These are phyloP conservation scores for Microdochium nivale DNA, from an alignment of 2,329 filamentous ascomycete genomes.

Conservation along the genomic window DNA sequence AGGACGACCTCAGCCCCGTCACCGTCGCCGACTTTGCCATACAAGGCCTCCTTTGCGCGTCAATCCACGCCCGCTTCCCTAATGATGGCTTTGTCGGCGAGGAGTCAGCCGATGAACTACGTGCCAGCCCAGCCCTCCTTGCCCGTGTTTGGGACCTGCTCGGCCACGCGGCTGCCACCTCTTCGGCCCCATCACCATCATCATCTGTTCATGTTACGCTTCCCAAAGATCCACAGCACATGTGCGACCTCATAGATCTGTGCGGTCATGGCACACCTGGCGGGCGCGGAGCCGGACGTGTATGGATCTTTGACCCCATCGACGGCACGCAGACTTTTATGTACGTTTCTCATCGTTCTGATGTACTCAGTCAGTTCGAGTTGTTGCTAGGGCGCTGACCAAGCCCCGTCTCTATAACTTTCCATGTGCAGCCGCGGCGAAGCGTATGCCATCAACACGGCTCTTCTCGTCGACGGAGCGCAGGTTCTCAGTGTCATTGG, in stretches of 20 bases:
- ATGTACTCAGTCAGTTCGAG: neutral
- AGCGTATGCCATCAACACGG: conserved; percentile 50
- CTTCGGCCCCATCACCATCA: conserved; percentile 7
- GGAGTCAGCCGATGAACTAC: conserved; percentile 40
- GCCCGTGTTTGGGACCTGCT: conserved; percentile 36
- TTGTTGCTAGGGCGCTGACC: neutral
- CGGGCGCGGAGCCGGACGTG: conserved; percentile 23
- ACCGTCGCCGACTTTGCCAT: conserved; percentile 53
- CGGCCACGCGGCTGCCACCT: conserved; percentile 25
- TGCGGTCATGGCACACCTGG: conserved; percentile 33
- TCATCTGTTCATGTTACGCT: neutral
- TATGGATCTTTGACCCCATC: conserved; percentile 54
- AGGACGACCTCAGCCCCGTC: conserved; percentile 47
- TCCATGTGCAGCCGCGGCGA: conserved; percentile 21
- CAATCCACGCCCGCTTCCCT: conserved; percentile 41
- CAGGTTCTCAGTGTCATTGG: conserved; percentile 42
- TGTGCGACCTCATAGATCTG: conserved; percentile 45
- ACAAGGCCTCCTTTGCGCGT: conserved; percentile 44
- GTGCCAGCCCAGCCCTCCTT: conserved; percentile 30
- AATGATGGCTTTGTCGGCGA: conserved; percentile 45
- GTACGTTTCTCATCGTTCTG: conserved; percentile 7
- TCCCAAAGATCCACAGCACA: conserved; percentile 20
- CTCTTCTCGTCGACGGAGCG: conserved; percentile 38
- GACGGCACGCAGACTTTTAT: conserved; percentile 52
- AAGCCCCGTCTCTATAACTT: neutral